Conservation (phyloP, 345 rosid species). For the Erodium maritimum region DNA sequence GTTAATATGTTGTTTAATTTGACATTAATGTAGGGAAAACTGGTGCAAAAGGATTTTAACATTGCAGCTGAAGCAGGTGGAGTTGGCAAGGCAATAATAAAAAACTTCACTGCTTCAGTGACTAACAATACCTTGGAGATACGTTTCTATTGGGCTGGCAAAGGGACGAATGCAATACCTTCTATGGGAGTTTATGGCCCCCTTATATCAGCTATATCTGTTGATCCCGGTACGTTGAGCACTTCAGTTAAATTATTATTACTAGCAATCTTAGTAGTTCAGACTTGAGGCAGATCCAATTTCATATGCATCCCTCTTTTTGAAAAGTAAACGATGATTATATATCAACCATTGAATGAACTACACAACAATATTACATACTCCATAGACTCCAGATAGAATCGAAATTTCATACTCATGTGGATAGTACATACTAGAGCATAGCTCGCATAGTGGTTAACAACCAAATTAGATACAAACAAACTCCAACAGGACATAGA, state of each 20-base stretch:
- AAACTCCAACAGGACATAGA: too few relatives aligned
- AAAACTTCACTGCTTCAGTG: neutral
- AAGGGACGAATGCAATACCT: slow-evolving; percentile 12
- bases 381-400: too few relatives aligned
- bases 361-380: too few relatives aligned
- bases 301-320: too few relatives aligned
- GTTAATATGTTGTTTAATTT: too few relatives aligned
- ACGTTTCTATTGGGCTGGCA: slow-evolving; percentile 22
- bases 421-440: too few relatives aligned
- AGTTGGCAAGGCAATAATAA: slow-evolving; percentile 4
- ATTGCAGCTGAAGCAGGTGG: slow-evolving; percentile 14
- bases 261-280: neutral
- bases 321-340: too few relatives aligned
- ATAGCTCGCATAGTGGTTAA: too few relatives aligned
- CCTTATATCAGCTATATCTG: slow-evolving; percentile 18
- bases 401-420: too few relatives aligned
- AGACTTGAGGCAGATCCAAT: neutral
- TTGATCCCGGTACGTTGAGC: neutral
- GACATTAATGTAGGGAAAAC: slow-evolving; percentile 7
- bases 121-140: slow-evolving; percentile 11
- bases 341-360: too few relatives aligned
- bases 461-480: too few relatives aligned
- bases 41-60: slow-evolving; percentile 15
- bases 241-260: neutral
- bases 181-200: slow-evolving; percentile 12